phyloP scores from a whole-genome alignment of 257 asterid genomes.

The Solanum okadae region DNA sequence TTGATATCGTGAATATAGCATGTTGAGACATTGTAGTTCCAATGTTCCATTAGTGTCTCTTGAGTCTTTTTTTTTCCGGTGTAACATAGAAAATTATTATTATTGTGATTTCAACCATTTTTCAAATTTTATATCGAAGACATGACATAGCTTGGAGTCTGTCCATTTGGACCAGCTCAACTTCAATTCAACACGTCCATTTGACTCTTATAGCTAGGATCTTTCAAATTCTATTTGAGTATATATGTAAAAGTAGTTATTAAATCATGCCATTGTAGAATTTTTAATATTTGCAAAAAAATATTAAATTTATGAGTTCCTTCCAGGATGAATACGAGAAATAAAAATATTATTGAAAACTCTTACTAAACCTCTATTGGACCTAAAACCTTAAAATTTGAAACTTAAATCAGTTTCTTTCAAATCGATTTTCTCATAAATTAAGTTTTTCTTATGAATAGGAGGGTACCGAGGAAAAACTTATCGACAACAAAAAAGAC shows the following conservation, averaged over 20 bases:
- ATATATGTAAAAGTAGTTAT: background rate
- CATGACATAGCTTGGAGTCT: background rate
- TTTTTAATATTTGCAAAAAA: background rate
- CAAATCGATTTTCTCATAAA: background rate
- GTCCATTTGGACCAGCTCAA: too few relatives aligned
- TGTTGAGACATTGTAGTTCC: too few relatives aligned
- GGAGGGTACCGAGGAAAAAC: background rate
- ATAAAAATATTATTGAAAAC: background rate
- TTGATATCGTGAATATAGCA: background rate
- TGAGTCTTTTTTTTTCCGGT: too few relatives aligned
- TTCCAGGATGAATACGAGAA: background rate
- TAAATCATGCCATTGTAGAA: background rate
- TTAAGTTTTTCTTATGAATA: background rate
- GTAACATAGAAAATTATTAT: background rate
- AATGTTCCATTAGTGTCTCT: too few relatives aligned
- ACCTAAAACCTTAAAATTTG: background rate
- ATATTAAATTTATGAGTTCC: background rate
- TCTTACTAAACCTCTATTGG: background rate
- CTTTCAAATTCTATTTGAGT: background rate
- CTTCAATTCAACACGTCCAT: rapidly evolving
- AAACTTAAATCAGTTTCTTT: background rate
- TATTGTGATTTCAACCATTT: too few relatives aligned
- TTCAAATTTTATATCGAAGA: background rate
- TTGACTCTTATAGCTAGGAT: background rate
- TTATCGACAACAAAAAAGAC: background rate